These are phyloP conservation scores for Cladorrhinum sp. DNA, from an alignment of 2,329 filamentous ascomycete genomes.

Conservation along the genomic window DNA sequence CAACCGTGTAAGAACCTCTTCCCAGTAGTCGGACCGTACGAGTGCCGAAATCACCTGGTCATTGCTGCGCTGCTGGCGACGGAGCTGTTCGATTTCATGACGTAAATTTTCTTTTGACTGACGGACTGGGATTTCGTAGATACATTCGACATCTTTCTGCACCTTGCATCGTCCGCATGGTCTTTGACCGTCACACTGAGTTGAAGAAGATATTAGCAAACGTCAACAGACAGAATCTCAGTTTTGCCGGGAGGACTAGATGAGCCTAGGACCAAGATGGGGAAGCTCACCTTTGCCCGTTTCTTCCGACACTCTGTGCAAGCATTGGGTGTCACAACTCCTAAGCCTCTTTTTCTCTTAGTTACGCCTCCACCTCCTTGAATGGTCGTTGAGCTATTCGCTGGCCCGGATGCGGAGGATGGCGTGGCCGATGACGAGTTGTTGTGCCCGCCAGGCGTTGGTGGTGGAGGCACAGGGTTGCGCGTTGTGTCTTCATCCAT, in stretches of 20 bases:
- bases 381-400: conserved; percentile 10
- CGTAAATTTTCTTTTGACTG: conserved; percentile 63
- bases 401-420: conserved; percentile 17
- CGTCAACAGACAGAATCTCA: background rate
- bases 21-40: conserved; percentile 47
- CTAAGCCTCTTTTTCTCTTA: conserved; percentile 53
- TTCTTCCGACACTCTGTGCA: conserved; percentile 62
- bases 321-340: conserved; percentile 58
- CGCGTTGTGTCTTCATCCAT: conserved; percentile 23
- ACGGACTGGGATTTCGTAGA: conserved; percentile 61
- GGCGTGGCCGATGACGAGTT: conserved; percentile 29
- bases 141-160: conserved; percentile 54
- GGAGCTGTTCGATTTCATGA: conserved; percentile 56
- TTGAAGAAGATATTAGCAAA: background rate
- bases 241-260: background rate
- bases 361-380: conserved; percentile 30
- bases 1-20: conserved; percentile 53
- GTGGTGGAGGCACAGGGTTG: conserved; percentile 9
- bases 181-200: conserved; percentile 56
- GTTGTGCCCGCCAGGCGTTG: conserved; percentile 16
- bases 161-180: conserved; percentile 55
- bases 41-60: conserved; percentile 57
- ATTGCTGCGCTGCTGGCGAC: conserved; percentile 51
- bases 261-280: background rate
- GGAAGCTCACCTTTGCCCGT: conserved; percentile 53